Conservation (phyloP, 129 eudicot genomes). For the Calendula officinalis region DNA sequence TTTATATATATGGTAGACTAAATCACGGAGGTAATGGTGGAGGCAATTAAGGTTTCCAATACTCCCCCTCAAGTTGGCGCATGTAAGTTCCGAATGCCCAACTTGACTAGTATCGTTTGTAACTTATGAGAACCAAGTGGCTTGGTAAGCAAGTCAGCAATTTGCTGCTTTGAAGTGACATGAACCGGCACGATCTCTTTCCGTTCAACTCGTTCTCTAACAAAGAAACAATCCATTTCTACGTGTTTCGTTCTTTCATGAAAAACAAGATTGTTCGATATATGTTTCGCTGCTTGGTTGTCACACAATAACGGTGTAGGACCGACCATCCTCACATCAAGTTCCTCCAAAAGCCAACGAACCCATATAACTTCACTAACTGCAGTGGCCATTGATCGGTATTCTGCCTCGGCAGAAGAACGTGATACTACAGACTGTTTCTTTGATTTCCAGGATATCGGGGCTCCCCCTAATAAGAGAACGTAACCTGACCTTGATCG, state of each 20-base stretch:
- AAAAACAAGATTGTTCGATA: conserved; percentile 1
- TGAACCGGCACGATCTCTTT: not conserved
- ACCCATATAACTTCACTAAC: conserved; percentile 4
- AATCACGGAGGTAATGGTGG: too few relatives aligned
- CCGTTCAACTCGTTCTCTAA: not conserved
- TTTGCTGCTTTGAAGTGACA: not conserved
- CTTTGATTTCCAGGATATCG: conserved; percentile 4
- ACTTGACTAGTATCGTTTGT: too few relatives aligned
- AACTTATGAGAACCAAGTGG: too few relatives aligned
- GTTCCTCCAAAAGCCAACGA: not conserved
- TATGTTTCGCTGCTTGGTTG: not conserved
- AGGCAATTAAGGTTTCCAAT: too few relatives aligned
- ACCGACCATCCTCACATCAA: not conserved
- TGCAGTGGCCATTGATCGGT: conserved; percentile 6
- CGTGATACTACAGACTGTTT: not conserved
- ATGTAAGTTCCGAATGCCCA: too few relatives aligned
- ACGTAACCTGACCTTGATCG: not conserved
- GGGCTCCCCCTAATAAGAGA: not conserved
- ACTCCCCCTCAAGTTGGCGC: too few relatives aligned
- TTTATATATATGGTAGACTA: too few relatives aligned
- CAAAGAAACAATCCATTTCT: not conserved
- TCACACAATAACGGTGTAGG: not conserved
- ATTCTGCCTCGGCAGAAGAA: conserved; percentile 13
- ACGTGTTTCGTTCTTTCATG: not conserved
- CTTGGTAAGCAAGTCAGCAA: not conserved